A percentile compares a stretch with the other conserved stretches of the same genome.
Evolutionary conservation across 345 rosid species (phyloP).

Genomic region (Durio zibethinus): DNA sequence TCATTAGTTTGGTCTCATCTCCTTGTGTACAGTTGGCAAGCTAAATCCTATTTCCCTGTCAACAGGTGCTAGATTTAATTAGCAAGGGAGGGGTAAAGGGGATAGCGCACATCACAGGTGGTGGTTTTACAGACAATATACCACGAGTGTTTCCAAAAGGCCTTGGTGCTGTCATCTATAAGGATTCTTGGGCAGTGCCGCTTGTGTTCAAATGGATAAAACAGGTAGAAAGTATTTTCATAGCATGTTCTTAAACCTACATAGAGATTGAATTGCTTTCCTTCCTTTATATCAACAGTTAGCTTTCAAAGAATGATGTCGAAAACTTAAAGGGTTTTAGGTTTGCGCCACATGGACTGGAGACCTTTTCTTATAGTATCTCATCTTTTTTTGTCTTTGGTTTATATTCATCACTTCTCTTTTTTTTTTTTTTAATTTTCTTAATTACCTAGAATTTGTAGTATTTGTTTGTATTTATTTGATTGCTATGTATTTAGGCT

Average conservation of each 20-base stretch:
- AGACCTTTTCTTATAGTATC: neutral
- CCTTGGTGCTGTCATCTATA: constrained; percentile 62
- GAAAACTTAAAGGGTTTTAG: neutral
- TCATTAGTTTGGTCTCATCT: neutral
- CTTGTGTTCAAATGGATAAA: constrained; percentile 80
- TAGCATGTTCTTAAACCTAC: neutral
- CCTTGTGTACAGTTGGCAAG: too few relatives aligned
- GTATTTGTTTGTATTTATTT: neutral
- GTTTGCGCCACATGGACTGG: neutral
- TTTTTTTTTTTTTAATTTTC: neutral
- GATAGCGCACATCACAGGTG: constrained; percentile 84
- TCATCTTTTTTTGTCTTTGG: neutral
- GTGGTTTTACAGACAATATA: constrained; percentile 86
- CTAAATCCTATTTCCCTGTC: neutral
- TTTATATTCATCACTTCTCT: neutral
- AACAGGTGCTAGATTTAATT: constrained; percentile 53
- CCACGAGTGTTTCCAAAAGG: constrained; percentile 77
- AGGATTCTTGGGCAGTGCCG: constrained; percentile 69
- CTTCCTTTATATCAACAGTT: neutral
- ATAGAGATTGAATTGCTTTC: neutral
- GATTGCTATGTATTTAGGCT: constrained; percentile 33
- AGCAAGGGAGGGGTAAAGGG: constrained; percentile 85
- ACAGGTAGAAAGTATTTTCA: constrained; percentile 41
- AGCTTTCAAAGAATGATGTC: neutral
- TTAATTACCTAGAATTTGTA: neutral